Evolutionary conservation across 345 rosid genomes (phyloP), one percentile per base, ranked within the genome.

Genomic region (Arabidopsis suecica): DNA sequence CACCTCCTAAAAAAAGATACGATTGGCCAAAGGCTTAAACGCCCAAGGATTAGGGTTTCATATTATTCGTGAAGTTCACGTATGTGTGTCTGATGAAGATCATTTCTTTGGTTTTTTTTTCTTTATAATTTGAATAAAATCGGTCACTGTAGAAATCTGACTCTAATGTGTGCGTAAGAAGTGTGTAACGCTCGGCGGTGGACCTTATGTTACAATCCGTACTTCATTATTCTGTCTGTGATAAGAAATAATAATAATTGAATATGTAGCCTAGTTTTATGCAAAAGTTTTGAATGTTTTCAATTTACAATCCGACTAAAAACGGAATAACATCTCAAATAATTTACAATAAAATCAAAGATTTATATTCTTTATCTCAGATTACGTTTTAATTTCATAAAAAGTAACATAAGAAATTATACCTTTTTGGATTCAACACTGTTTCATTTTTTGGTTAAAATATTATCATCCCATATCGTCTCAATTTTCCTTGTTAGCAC

Each of bases 1-100:
- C n/a, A 3, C 51, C 6, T 28, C 53, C 8, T 1, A 9, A 1
- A 3, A 55, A 41, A n/a, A 28, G 13, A 68, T 28, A 55, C 56
- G 63, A 42, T 10, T 69, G 73, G 73, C 59, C 37, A 13, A 55
- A 28, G 33, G 4, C 14, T 47, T 61, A 45, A 44, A 41, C 12
- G 6, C 18, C 8, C 33, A 12, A 23, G 11, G 25, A 2, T 22
- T 61, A 40, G 33, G 33, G 18, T 22, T 9, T 16, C 36, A 9
- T 22, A 38, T 25, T 61, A 20, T 7, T 40, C 22, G 20, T 16
- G 18, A 16, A 16, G 18, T 64, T 30, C 28, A 64, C 6, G n/a
- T 47, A 64, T 9, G 23, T 23, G 4, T 61, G 47, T 37, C 13
- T 25, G 32, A 41, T 41, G n/a, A 59, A 59, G 25, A 34, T 58